phyloP scores from a whole-genome alignment of 306 rosid species.

The Lathyrus tuberosus region DNA sequence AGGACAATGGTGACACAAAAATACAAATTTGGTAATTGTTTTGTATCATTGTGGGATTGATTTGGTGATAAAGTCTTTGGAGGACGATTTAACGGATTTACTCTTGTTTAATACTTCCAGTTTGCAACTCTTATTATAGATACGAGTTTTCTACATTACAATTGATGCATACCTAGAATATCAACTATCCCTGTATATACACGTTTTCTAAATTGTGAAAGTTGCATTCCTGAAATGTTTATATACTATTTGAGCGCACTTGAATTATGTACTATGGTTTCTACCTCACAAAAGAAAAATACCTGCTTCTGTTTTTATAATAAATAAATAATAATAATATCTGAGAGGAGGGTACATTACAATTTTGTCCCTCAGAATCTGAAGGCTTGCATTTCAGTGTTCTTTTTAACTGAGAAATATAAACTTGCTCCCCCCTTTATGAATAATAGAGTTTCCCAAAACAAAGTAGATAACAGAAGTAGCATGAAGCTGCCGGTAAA shows the following conservation, averaged over 20 bases:
- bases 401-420: constrained; percentile 3
- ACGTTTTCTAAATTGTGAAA: constrained; percentile 10
- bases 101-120: constrained; percentile 12
- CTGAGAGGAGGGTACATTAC: not conserved
- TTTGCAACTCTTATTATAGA: constrained; percentile 13
- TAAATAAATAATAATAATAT: not conserved
- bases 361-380: not conserved
- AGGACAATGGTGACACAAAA: not conserved
- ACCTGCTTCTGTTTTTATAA: not conserved
- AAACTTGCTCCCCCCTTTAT: constrained; percentile 19
- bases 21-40: not conserved
- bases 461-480: constrained; percentile 4
- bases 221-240: constrained; percentile 15
- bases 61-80: constrained; percentile 1
- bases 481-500: constrained; percentile 7
- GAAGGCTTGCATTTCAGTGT: constrained; percentile 22
- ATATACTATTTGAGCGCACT: not conserved
- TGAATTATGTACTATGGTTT: constrained; percentile 3
- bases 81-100: not conserved
- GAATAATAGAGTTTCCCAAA: constrained; percentile 22
- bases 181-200: constrained; percentile 2
- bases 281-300: constrained; percentile 10
- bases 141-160: constrained; percentile 8
- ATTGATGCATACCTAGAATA: not conserved
- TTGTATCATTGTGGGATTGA: constrained; percentile 15